A percentile compares a stretch with the other conserved stretches of the same genome.
phyloP scores from a whole-genome alignment of 176 grass and related monocot species.

The Cenchrus purpureus region DNA sequence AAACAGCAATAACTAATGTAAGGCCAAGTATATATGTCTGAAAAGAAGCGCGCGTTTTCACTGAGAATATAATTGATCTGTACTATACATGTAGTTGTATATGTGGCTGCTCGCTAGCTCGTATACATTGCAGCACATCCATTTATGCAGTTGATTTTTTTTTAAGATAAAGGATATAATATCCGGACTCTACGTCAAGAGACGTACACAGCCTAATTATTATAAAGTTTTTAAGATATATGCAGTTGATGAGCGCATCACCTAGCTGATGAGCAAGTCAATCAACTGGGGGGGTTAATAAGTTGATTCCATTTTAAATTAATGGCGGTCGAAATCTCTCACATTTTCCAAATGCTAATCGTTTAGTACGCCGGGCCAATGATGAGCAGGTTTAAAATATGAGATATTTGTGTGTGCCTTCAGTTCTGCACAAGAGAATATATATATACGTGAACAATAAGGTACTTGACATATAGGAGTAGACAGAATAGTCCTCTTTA shows the following conservation, averaged over 20 bases:
- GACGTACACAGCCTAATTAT: too few relatives aligned
- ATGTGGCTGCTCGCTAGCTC: neutral
- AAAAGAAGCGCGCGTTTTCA: neutral
- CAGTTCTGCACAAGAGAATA: slow-evolving; percentile 1
- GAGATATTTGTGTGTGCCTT: neutral
- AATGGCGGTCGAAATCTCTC: neutral
- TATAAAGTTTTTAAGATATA: neutral
- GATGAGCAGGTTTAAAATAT: neutral
- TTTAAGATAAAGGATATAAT: too few relatives aligned
- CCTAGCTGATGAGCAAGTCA: neutral
- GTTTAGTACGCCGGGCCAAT: neutral
- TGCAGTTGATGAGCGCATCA: neutral
- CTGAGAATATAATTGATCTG: neutral
- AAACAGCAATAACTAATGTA: slow-evolving; percentile 1
- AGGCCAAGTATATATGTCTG: neutral
- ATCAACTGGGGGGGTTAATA: slow-evolving; percentile 1
- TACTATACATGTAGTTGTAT: neutral
- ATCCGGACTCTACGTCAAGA: too few relatives aligned
- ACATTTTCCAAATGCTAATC: neutral
- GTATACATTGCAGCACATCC: neutral
- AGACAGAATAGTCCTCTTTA: neutral
- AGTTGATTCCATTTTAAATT: neutral
- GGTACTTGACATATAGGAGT: neutral
- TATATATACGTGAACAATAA: neutral
- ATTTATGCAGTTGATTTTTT: neutral